Conservation (phyloP, 495 filamentous ascomycete genomes). For the Aspergillus nanangensis region DNA sequence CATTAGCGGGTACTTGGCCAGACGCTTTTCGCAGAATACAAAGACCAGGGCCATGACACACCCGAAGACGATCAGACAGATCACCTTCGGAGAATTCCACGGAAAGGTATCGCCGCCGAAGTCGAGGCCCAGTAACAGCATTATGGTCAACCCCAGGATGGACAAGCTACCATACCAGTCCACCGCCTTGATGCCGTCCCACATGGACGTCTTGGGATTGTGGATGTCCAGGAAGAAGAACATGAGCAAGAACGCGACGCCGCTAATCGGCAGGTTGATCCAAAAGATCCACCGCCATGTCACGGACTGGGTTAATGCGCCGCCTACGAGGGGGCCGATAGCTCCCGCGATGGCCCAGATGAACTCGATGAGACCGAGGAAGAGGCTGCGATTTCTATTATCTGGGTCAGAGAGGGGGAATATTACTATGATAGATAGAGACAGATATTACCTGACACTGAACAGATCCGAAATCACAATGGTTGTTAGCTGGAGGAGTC, state of each 20-base stretch:
- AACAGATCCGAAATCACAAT: constrained; percentile 57
- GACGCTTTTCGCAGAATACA: constrained; percentile 60
- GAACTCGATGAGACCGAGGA: constrained; percentile 49
- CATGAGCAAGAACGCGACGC: constrained; percentile 51
- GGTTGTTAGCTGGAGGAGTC: constrained; percentile 46
- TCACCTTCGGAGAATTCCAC: constrained; percentile 69
- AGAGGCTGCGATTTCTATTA: constrained; percentile 43
- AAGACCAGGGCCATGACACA: constrained; percentile 58
- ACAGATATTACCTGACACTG: constrained; percentile 42
- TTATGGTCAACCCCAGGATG: constrained; percentile 67
- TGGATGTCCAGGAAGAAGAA: constrained; percentile 57
- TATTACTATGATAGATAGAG: neutral
- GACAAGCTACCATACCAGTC: constrained; percentile 71
- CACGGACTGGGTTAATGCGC: constrained; percentile 57
- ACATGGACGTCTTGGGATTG: constrained; percentile 50
- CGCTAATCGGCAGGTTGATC: constrained; percentile 66
- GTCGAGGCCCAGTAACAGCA: constrained; percentile 73
- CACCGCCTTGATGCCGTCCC: constrained; percentile 66
- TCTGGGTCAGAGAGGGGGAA: neutral
- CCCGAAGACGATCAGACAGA: constrained; percentile 76
- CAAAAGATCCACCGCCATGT: constrained; percentile 69
- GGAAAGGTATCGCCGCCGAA: constrained; percentile 69
- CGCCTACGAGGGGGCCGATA: constrained; percentile 65
- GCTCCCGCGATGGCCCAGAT: constrained; percentile 56
- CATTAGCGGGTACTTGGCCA: constrained; percentile 74